Percentiles rank a stretch among this genome's conserved stretches.
Conservation (phyloP, 345 rosid genomes). For the Durio zibethinus region DNA sequence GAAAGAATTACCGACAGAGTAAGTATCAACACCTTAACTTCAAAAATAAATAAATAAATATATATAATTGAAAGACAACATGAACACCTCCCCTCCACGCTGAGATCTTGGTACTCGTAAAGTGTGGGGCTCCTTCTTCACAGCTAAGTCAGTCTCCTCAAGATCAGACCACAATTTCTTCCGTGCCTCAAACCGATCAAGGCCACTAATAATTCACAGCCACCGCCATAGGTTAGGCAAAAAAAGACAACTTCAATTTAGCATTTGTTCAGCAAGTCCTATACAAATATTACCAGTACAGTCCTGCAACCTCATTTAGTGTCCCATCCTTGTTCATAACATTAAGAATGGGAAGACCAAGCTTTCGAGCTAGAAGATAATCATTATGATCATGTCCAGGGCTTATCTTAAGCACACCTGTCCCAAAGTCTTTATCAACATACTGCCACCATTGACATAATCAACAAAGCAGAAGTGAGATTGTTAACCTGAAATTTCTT, state of each 20-base stretch:
- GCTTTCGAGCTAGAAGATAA: slow-evolving; percentile 92
- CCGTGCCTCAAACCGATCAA: slow-evolving; percentile 89
- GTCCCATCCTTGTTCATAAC: slow-evolving; percentile 98
- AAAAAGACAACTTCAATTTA: slow-evolving; percentile 15
- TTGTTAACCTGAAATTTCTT: slow-evolving; percentile 1
- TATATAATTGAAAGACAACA: slow-evolving; percentile 14
- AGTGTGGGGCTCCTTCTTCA: slow-evolving; percentile 73
- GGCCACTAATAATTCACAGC: slow-evolving; percentile 56
- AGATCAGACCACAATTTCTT: slow-evolving; percentile 93
- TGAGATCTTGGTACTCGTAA: slow-evolving; percentile 90
- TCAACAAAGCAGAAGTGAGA: slow-evolving; percentile 9
- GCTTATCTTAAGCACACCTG: slow-evolving; percentile 97
- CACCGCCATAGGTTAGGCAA: slow-evolving; percentile 14
- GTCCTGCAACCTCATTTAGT: slow-evolving; percentile 91
- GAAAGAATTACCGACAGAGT: slow-evolving; percentile 14
- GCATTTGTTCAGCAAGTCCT: slow-evolving; percentile 11
- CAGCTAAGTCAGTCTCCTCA: slow-evolving; percentile 88
- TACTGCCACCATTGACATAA: slow-evolving; percentile 48
- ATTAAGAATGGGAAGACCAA: slow-evolving; percentile 94
- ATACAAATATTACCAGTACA: slow-evolving; percentile 55
- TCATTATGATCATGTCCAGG: slow-evolving; percentile 99
- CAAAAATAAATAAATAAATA: slow-evolving; percentile 16
- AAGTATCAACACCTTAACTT: slow-evolving; percentile 10
- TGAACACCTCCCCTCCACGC: slow-evolving; percentile 95
- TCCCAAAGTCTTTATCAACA: slow-evolving; percentile 98